These are phyloP conservation scores for Pseudonectria buxi DNA, from an alignment of 2,329 filamentous ascomycete species.

Conservation along the genomic window DNA sequence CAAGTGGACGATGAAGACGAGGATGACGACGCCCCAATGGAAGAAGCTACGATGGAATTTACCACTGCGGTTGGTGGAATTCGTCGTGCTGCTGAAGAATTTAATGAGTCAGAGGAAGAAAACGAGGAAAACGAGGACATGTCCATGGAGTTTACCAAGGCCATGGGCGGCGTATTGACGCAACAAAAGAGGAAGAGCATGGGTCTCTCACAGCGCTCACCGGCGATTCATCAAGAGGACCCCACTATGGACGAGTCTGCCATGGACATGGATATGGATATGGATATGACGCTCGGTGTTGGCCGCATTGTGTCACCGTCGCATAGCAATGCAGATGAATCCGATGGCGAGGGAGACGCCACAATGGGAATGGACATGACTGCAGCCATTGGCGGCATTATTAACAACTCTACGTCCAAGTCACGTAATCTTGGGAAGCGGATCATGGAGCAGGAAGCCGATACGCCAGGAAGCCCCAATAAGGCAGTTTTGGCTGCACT, in stretches of 20 bases:
- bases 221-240: slow-evolving; percentile 26
- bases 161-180: slow-evolving; percentile 49
- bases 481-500: slow-evolving; percentile 29
- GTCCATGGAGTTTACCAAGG: slow-evolving; percentile 71
- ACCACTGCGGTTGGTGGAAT: slow-evolving; percentile 74
- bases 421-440: slow-evolving; percentile 40
- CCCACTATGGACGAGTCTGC: slow-evolving; percentile 25
- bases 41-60: slow-evolving; percentile 65
- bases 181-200: slow-evolving; percentile 22
- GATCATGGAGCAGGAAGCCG: slow-evolving; percentile 52
- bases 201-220: slow-evolving; percentile 15
- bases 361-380: slow-evolving; percentile 62
- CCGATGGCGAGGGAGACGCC: slow-evolving; percentile 19
- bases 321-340: slow-evolving; percentile 26
- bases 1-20: slow-evolving; percentile 24
- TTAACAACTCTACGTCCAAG: slow-evolving; percentile 31
- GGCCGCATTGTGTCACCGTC: slow-evolving; percentile 43
- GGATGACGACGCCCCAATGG: slow-evolving; percentile 30
- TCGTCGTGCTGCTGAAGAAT: slow-evolving; percentile 27
- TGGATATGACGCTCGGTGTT: slow-evolving; percentile 59
- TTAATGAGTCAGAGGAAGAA: slow-evolving; percentile 37
- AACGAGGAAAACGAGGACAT: slow-evolving; percentile 66
- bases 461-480: slow-evolving; percentile 38
- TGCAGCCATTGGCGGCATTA: slow-evolving; percentile 55
- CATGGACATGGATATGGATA: slow-evolving; percentile 44